Conservation (phyloP, 2,329 filamentous ascomycete genomes). For the Harringtonia aguacate region DNA sequence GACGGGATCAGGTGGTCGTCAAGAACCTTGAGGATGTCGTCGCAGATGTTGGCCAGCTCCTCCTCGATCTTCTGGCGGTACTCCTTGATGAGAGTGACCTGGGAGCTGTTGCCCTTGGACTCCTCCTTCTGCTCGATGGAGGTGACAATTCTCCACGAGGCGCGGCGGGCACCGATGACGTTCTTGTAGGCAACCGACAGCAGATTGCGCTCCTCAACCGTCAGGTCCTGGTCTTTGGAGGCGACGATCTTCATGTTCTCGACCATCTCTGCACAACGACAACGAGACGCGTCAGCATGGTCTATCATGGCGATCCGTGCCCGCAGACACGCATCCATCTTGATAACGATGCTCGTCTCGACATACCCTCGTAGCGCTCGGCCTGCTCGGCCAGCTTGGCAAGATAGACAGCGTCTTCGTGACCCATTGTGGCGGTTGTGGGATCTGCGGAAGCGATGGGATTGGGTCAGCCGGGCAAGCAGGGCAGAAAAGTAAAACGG, state of each 20-base stretch:
- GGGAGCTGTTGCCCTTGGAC: slow-evolving; percentile 90
- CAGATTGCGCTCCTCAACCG: slow-evolving; percentile 94
- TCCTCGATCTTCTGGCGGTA: slow-evolving; percentile 98
- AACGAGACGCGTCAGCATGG: slow-evolving; percentile 6
- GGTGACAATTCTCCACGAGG: slow-evolving; percentile 96
- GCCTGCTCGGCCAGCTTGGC: slow-evolving; percentile 99
- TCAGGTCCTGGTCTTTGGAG: slow-evolving; percentile 71
- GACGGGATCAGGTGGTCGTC: slow-evolving; percentile 91
- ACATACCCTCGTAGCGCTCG: slow-evolving; percentile 97
- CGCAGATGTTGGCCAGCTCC: slow-evolving; percentile 94
- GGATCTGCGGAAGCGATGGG: slow-evolving; percentile 14
- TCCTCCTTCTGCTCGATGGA: slow-evolving; percentile 99
- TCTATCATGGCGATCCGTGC: slow-evolving; percentile 1
- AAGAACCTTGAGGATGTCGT: slow-evolving; percentile 91
- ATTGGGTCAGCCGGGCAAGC: slow-evolving; percentile 2
- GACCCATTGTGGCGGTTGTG: slow-evolving; percentile 69
- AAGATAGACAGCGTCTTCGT: slow-evolving; percentile 98
- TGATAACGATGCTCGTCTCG: background rate
- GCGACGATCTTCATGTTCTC: slow-evolving; percentile 99
- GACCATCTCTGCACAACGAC: slow-evolving; percentile 70
- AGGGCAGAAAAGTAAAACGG: background rate
- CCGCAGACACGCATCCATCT: no score
- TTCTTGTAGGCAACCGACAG: slow-evolving; percentile 99
- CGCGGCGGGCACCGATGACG: slow-evolving; percentile 92
- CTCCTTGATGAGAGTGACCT: slow-evolving; percentile 89